Percentiles rank a stretch among this genome's conserved stretches.
Conservation (phyloP, 2,329 filamentous ascomycete genomes). For the Cadophora gregata region DNA sequence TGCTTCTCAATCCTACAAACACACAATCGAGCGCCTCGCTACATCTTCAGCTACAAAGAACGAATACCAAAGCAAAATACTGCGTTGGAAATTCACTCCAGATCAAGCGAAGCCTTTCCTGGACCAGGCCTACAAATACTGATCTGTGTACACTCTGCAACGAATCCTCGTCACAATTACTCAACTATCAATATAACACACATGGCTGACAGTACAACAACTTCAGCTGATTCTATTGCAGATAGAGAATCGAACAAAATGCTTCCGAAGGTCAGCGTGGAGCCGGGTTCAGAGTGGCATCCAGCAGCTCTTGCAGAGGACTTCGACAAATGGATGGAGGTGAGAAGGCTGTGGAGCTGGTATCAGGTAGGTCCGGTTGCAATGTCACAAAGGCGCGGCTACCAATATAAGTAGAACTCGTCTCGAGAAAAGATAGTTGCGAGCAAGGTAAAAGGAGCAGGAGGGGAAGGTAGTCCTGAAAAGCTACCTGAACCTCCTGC, state of each 20-base stretch:
- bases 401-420: background rate
- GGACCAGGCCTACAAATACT: background rate
- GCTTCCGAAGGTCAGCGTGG: conserved; percentile 2
- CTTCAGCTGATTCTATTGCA: background rate
- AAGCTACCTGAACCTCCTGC: background rate
- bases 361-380: background rate
- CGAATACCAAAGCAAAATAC: background rate
- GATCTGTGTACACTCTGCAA: background rate
- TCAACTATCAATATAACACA: background rate
- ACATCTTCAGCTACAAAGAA: background rate
- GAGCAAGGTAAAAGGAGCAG: background rate
- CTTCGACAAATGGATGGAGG: conserved; percentile 25
- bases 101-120: background rate
- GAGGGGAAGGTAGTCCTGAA: conserved; percentile 1
- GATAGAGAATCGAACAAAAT: background rate
- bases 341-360: conserved; percentile 12
- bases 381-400: background rate
- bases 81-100: conserved; percentile 15
- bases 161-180: background rate
- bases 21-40: background rate
- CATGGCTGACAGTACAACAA: conserved; percentile 6
- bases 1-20: background rate
- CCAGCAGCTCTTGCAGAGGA: conserved; percentile 22
- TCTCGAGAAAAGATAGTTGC: background rate
- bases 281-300: background rate